Percentiles rank a stretch among this genome's conserved stretches.
Conservation (phyloP, 2,329 filamentous ascomycete species). For the Chaetomiaceae sp. region DNA sequence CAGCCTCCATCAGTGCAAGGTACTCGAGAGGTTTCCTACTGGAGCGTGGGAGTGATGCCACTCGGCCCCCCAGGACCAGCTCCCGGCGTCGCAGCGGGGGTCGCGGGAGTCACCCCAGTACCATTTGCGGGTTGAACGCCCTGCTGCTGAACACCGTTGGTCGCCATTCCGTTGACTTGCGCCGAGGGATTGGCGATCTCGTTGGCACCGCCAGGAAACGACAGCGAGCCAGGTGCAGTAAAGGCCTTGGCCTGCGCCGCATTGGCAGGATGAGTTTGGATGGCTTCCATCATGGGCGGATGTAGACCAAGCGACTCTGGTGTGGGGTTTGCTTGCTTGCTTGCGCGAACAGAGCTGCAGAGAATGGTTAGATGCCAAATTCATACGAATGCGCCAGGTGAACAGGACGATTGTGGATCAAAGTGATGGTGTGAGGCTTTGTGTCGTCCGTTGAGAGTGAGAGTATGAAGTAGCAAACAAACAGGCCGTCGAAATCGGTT, state of each 20-base stretch:
- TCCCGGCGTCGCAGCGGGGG: slow-evolving; percentile 85
- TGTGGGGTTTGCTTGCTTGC: slow-evolving; percentile 1
- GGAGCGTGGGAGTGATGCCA: slow-evolving; percentile 86
- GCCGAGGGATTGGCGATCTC: slow-evolving; percentile 77
- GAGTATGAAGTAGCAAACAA: no score
- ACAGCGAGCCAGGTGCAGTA: slow-evolving; percentile 84
- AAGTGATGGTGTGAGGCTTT: no score
- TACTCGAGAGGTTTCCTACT: slow-evolving; percentile 67
- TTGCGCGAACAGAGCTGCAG: slow-evolving; percentile 27
- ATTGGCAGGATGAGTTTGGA: slow-evolving; percentile 86
- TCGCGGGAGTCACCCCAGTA: slow-evolving; percentile 79
- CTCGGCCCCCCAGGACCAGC: slow-evolving; percentile 69
- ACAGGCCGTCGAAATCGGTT: no score
- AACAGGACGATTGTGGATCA: neutral
- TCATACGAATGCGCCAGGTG: neutral
- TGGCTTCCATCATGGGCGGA: slow-evolving; percentile 65
- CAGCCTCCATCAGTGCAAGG: slow-evolving; percentile 31
- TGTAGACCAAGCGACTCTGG: slow-evolving; percentile 9
- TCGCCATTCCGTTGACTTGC: slow-evolving; percentile 38
- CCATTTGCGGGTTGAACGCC: slow-evolving; percentile 56
- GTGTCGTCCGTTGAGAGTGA: no score
- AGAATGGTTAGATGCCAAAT: slow-evolving; percentile 11
- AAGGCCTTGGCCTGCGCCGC: slow-evolving; percentile 94
- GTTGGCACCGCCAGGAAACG: slow-evolving; percentile 77
- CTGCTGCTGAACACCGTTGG: slow-evolving; percentile 48